Conservation (phyloP, 768 basidiomycete genomes). For the Kwoniella bestiolae region DNA sequence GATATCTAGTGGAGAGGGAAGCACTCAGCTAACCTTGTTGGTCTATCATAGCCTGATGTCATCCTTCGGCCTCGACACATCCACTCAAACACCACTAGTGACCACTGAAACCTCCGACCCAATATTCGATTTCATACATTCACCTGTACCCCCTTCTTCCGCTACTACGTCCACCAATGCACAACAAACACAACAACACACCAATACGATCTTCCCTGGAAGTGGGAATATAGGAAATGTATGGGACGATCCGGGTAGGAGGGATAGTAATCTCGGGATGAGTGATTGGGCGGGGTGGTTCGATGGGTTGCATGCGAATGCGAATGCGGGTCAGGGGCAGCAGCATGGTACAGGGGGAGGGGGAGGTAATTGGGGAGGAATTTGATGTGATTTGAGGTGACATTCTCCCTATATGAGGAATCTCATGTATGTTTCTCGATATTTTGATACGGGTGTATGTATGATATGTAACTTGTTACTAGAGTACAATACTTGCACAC, state of each 20-base stretch:
- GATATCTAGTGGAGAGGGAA: too few relatives aligned
- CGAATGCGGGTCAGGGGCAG: neutral
- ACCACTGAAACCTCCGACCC: constrained; percentile 9
- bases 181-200: neutral
- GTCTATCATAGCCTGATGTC: constrained; percentile 24
- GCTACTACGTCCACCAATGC: neutral
- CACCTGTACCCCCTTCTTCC: neutral
- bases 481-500: too few relatives aligned
- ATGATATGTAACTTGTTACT: too few relatives aligned
- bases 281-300: constrained; percentile 22
- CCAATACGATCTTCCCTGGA: neutral
- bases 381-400: neutral
- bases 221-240: constrained; percentile 8
- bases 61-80: constrained; percentile 25
- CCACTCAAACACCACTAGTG: constrained; percentile 9
- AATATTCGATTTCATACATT: constrained; percentile 18
- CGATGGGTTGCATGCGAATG: constrained; percentile 1
- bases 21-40: neutral
- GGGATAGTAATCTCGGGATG: constrained; percentile 17
- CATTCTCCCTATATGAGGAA: neutral
- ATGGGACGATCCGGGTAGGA: neutral
- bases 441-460: too few relatives aligned
- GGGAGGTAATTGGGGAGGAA: neutral
- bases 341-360: neutral
- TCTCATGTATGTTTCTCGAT: neutral